Evolutionary conservation across 768 basidiomycete species (phyloP).

Genomic region (Grammothele lineata): DNA sequence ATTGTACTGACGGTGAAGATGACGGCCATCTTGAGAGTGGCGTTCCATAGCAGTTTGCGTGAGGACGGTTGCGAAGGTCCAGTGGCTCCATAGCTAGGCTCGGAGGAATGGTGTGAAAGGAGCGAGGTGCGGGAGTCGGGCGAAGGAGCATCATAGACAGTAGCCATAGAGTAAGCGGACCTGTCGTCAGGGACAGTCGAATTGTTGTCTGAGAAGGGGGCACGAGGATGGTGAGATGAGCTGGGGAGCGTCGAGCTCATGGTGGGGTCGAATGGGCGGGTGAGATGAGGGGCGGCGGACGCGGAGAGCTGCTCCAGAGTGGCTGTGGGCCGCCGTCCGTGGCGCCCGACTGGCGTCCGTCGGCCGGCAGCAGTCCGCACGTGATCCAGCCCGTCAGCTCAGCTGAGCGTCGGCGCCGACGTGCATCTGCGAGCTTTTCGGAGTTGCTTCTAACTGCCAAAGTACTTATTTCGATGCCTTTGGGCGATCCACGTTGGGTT

Average conservation of each 20-base stretch:
- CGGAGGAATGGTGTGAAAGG: slow-evolving; percentile 15
- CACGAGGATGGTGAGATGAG: neutral
- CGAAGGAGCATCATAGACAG: slow-evolving; percentile 40
- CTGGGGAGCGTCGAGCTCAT: neutral
- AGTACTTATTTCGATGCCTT: no score
- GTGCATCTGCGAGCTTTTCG: no score
- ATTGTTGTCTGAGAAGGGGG: slow-evolving; percentile 12
- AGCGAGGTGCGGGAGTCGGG: slow-evolving; percentile 29
- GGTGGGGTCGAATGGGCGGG: neutral
- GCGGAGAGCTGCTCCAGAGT: neutral
- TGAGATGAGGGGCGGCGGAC: neutral
- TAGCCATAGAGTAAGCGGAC: slow-evolving; percentile 62
- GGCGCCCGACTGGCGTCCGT: no score
- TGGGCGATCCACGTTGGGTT: no score
- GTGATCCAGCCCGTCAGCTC: no score
- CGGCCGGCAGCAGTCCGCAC: no score
- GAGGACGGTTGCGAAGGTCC: slow-evolving; percentile 34
- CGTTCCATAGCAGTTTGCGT: slow-evolving; percentile 65
- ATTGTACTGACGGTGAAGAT: slow-evolving; percentile 70
- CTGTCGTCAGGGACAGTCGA: slow-evolving; percentile 29
- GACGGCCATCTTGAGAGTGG: slow-evolving; percentile 77
- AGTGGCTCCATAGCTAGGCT: slow-evolving; percentile 46
- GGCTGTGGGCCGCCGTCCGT: no score
- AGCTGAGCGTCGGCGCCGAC: no score
- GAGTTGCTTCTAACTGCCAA: no score